phyloP scores from a whole-genome alignment of 1,139 yeast species.

The Hyphopichia fennica region DNA sequence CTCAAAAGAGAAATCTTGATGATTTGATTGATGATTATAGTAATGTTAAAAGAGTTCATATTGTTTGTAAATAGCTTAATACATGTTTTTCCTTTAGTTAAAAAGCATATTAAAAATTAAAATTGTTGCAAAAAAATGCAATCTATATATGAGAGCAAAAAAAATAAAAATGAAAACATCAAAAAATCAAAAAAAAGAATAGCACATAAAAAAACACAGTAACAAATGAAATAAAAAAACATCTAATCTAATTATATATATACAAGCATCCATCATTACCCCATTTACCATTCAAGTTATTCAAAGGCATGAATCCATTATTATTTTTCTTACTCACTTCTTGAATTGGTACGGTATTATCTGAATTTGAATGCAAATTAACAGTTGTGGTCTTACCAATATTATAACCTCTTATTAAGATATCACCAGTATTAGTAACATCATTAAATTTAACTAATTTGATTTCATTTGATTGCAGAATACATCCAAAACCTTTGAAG shows the following conservation, averaged over 20 bases:
- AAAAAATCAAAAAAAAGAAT: neutral
- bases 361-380: conserved; percentile 23
- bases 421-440: conserved; percentile 44
- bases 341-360: conserved; percentile 18
- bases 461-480: conserved; percentile 52
- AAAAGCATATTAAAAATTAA: too few species aligned
- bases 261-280: conserved; percentile 77
- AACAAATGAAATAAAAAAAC: neutral
- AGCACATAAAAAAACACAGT: neutral
- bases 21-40: neutral
- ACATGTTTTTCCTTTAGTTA: too few species aligned
- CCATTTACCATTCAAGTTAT: conserved; percentile 53
- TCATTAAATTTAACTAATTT: conserved; percentile 37
- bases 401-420: conserved; percentile 64
- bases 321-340: conserved; percentile 16
- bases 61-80: conserved; percentile 13
- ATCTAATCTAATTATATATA: conserved; percentile 22
- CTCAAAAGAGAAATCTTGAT: neutral
- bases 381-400: conserved; percentile 50
- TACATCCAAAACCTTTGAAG: conserved; percentile 40
- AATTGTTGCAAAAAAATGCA: too few species aligned
- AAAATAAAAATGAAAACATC: neutral
- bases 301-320: conserved; percentile 66
- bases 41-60: conserved; percentile 9
- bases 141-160: neutral